Evolutionary conservation across 78 protist genomes (phyloP).

Genomic region (Blattamonas nauphoetae): DNA sequence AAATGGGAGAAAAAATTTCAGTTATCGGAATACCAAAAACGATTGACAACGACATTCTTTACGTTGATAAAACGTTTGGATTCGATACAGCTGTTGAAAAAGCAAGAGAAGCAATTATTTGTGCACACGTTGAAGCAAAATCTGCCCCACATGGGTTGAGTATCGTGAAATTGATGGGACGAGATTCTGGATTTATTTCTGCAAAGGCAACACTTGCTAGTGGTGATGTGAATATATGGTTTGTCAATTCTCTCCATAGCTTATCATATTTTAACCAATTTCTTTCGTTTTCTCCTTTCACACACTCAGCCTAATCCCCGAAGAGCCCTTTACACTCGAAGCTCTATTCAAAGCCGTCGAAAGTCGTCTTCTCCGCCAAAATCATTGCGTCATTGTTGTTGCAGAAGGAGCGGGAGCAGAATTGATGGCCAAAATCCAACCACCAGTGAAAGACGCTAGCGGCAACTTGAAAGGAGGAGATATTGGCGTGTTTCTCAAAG

Average conservation of each 20-base stretch:
- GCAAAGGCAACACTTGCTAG: background rate
- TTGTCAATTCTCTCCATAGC: no score
- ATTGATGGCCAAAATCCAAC: background rate
- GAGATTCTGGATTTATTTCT: background rate
- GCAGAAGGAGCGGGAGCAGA: conserved; percentile 12
- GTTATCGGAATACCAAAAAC: conserved; percentile 10
- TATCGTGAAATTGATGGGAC: conserved; percentile 15
- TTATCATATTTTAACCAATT: no score
- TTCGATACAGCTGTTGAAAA: conserved; percentile 5
- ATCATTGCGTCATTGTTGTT: background rate
- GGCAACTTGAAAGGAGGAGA: background rate
- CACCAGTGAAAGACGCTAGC: background rate
- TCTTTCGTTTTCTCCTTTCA: no score
- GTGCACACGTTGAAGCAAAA: background rate
- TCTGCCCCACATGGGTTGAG: background rate
- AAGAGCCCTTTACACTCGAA: background rate
- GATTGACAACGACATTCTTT: background rate
- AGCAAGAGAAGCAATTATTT: background rate
- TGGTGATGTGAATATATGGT: conserved; percentile 7
- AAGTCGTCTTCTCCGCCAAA: background rate
- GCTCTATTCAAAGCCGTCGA: background rate
- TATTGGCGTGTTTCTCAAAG: background rate
- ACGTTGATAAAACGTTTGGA: background rate
- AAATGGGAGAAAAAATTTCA: background rate
- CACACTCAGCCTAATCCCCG: background rate